Conservation (phyloP, 2,329 filamentous ascomycete species). For the Trichoderma breve region DNA sequence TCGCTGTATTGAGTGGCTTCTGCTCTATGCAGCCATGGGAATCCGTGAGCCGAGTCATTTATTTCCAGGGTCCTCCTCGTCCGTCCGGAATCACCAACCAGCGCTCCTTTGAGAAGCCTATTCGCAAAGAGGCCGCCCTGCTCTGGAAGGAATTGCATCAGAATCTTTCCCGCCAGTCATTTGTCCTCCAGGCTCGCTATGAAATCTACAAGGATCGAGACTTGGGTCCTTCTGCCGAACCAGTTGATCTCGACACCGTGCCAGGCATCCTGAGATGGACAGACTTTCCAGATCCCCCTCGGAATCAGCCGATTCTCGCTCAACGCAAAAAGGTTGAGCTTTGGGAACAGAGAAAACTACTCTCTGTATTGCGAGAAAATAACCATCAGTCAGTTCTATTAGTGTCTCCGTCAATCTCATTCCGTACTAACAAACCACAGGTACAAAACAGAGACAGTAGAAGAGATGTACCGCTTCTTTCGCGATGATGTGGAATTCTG, state of each 20-base stretch:
- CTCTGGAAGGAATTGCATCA: conserved; percentile 56
- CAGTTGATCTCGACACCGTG: conserved; percentile 41
- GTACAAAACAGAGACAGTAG: conserved; percentile 52
- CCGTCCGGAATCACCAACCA: conserved; percentile 47
- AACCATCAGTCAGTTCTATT: conserved; percentile 45
- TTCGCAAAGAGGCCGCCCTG: conserved; percentile 37
- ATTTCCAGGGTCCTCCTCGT: conserved; percentile 49
- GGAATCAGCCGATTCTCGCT: conserved; percentile 45
- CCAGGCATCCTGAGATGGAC: conserved; percentile 55
- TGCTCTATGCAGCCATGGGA: conserved; percentile 55
- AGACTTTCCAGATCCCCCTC: conserved; percentile 59
- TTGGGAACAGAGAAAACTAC: conserved; percentile 49
- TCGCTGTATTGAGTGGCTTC: conserved; percentile 55
- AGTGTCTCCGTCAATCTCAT: background rate
- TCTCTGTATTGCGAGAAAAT: conserved; percentile 50
- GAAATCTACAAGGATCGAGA: conserved; percentile 49
- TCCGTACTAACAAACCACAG: conserved; percentile 31
- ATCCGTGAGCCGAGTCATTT: conserved; percentile 50
- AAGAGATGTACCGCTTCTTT: conserved; percentile 54
- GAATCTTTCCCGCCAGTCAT: conserved; percentile 56
- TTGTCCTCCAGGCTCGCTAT: conserved; percentile 55
- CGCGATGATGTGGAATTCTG: conserved; percentile 54
- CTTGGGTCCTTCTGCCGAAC: conserved; percentile 39
- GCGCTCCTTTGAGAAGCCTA: conserved; percentile 38
- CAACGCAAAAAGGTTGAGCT: conserved; percentile 58